Evolutionary conservation across 805 yeast species (phyloP).

Genomic region (Pichia exigua): DNA sequence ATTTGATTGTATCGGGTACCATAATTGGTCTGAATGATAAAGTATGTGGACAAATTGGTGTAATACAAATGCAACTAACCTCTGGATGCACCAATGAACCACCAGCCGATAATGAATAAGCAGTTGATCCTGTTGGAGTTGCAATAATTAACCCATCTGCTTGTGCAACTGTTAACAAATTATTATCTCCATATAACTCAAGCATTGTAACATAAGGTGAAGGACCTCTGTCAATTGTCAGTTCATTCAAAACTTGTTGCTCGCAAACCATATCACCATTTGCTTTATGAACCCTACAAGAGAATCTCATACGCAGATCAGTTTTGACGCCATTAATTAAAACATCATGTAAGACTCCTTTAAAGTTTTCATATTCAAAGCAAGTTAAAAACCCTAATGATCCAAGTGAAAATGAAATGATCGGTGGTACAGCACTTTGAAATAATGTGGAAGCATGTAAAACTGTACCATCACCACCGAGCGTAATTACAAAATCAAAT

Average conservation of each 20-base stretch:
- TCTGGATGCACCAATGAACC: slow-evolving; percentile 93
- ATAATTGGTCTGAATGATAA: slow-evolving; percentile 87
- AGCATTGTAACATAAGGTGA: slow-evolving; percentile 86
- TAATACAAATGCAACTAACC: slow-evolving; percentile 83
- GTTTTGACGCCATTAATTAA: slow-evolving; percentile 66
- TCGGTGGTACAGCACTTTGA: slow-evolving; percentile 84
- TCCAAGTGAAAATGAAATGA: slow-evolving; percentile 81
- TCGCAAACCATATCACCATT: slow-evolving; percentile 50
- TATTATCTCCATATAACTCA: slow-evolving; percentile 83
- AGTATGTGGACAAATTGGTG: slow-evolving; percentile 96
- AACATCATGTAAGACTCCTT: slow-evolving; percentile 47
- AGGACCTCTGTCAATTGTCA: slow-evolving; percentile 91
- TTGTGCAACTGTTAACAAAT: slow-evolving; percentile 79
- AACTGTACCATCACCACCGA: slow-evolving; percentile 98
- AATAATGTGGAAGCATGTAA: slow-evolving; percentile 81
- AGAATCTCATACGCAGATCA: slow-evolving; percentile 78
- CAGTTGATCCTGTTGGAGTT: slow-evolving; percentile 95
- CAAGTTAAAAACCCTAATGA: slow-evolving; percentile 89
- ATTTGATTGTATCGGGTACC: slow-evolving; percentile 85
- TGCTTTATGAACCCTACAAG: slow-evolving; percentile 60
- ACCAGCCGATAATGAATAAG: slow-evolving; percentile 91
- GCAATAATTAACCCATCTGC: slow-evolving; percentile 92
- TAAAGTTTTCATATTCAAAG: slow-evolving; percentile 69
- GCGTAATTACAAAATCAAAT: slow-evolving; percentile 73
- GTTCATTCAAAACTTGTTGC: slow-evolving; percentile 80